Base-by-base conservation (phyloP, 2,329 filamentous ascomycete species). In the Xylaria digitata region DNA sequence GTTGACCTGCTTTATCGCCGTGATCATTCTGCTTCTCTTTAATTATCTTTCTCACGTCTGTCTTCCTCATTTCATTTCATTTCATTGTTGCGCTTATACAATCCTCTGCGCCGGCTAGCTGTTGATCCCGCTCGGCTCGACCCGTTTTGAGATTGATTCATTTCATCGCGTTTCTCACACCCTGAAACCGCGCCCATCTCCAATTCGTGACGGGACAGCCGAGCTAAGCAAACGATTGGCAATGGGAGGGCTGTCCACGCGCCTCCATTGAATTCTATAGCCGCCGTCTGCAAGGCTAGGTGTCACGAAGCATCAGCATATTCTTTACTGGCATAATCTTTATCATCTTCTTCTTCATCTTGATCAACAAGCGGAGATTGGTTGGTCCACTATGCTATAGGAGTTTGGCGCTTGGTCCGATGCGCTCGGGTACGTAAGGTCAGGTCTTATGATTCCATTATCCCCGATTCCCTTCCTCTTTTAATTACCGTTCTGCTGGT, bases 221-320 rank as follows among this genome's bases (percentile, higher is more conserved):
- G 26, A n/a, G 48, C 54, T 50, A 34, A 52, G 34, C 61, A 53
- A 55, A 32, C 61, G 46, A 58, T 62, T 63, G 56, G 65, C 52
- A 32, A 53, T 30, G 46, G 17, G 26, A 50, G 49, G 56, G 37
- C 30, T 63, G 60, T 67, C 61, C 34, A 65, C 53, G 57, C 65
- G 61, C 53, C 61, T 61, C 61, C 40, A 53, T 65, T 50, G 21
- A 53, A 34, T 61, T 61, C 61, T 17, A 58, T 57, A 68, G 59
- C 66, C 57, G 66, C 56, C 40, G 49, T 37, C 61, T 62, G 61
- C 67, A 62, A 69, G 67, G 64, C 67, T 64, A 40, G 53, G 67
- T 61, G 53, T 59, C 61, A 64, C 61, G 57, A 59, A 49, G 21
- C 59, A 57, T 45, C 49, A 19, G 26, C 49, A 52, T 52, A 26